A percentile compares a stretch with the other conserved stretches of the same genome.
These are phyloP conservation scores for Typha latifolia DNA, from an alignment of 176 grass and related monocot species.

Conservation along the genomic window DNA sequence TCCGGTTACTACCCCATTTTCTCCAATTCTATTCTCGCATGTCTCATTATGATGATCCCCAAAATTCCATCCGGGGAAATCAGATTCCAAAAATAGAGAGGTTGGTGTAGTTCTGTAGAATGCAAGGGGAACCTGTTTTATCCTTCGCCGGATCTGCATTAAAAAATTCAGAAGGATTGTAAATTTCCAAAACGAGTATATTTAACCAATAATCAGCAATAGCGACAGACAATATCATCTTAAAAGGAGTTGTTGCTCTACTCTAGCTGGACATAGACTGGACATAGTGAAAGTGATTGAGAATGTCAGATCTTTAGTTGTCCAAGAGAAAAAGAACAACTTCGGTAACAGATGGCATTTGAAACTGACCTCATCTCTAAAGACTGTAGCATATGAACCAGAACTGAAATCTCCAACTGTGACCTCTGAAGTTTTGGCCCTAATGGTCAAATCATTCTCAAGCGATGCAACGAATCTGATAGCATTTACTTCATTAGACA, in stretches of 20 bases:
- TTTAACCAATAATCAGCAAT: not conserved
- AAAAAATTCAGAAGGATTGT: slow-evolving; percentile 16
- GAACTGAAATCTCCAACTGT: slow-evolving; percentile 78
- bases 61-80: slow-evolving; percentile 87
- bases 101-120: slow-evolving; percentile 73
- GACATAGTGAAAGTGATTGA: not conserved
- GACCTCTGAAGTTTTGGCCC: slow-evolving; percentile 86
- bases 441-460: slow-evolving; percentile 88
- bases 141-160: slow-evolving; percentile 66
- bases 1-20: not conserved
- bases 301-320: no score
- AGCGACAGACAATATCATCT: not conserved
- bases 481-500: slow-evolving; percentile 14
- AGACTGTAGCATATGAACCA: slow-evolving; percentile 88
- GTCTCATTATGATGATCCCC: slow-evolving; percentile 11
- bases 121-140: slow-evolving; percentile 95
- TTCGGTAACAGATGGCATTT: no score
- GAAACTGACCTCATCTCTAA: slow-evolving; percentile 66
- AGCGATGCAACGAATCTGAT: slow-evolving; percentile 74
- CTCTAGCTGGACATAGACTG: no score
- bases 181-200: not conserved
- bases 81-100: slow-evolving; percentile 54
- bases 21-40: slow-evolving; percentile 16
- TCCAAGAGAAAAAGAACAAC: no score
- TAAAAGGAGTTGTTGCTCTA: not conserved